A percentile compares a stretch with the other conserved stretches of the same genome.
Evolutionary conservation across 176 grass and related monocot species (phyloP).

Genomic region (Neostapfia colusana): DNA sequence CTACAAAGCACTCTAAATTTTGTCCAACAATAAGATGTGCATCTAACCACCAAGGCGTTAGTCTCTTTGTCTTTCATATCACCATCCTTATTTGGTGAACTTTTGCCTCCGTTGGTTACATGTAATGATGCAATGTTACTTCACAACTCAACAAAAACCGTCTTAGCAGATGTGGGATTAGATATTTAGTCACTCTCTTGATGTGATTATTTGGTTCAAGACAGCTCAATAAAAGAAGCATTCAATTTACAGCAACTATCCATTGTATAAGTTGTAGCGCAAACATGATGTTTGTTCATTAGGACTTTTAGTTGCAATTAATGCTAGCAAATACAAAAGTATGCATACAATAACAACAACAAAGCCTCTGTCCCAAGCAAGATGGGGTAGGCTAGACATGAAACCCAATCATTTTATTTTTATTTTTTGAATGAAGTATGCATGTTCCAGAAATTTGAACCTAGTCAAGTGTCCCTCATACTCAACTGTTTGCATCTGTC

Average conservation of each 20-base stretch:
- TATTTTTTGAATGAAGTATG: too few species aligned
- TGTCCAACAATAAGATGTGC: constrained; percentile 14
- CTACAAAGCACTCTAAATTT: constrained; percentile 19
- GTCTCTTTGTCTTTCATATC: constrained; percentile 20
- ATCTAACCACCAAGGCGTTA: constrained; percentile 20
- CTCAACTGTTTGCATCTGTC: constrained; percentile 1
- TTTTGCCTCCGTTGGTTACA: constrained; percentile 16
- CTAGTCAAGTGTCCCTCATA: constrained; percentile 1
- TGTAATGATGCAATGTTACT: constrained; percentile 22
- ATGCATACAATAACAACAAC: too few species aligned
- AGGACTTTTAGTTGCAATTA: constrained; percentile 23
- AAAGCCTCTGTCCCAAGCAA: too few species aligned
- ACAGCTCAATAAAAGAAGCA: constrained; percentile 25
- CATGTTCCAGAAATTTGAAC: constrained; percentile 30
- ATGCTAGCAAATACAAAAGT: constrained; percentile 26
- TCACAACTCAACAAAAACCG: constrained; percentile 18
- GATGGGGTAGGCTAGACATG: too few species aligned
- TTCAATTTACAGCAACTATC: background rate
- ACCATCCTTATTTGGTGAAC: constrained; percentile 22
- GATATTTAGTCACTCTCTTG: constrained; percentile 26
- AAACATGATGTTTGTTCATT: constrained; percentile 34
- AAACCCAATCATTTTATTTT: too few species aligned
- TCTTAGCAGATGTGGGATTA: constrained; percentile 25
- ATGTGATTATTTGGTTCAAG: constrained; percentile 24
- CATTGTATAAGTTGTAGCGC: constrained; percentile 24